Evolutionary conservation across 352 stramenopile genomes (phyloP).

Genomic region (Pythium utonaiense): DNA sequence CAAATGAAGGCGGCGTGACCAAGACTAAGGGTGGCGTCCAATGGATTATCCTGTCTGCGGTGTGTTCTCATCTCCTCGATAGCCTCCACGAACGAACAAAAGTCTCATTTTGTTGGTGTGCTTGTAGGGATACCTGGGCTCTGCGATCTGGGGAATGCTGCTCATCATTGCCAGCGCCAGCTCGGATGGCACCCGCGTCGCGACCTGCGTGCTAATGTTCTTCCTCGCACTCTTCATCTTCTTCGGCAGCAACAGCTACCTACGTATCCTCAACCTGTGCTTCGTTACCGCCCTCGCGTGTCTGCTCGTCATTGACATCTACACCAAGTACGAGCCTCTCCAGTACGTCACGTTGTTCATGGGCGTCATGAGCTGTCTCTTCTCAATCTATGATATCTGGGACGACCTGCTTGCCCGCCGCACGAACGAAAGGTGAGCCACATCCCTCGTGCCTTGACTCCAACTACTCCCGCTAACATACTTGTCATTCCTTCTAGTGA

Average conservation of each 20-base stretch:
- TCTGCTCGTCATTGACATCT: conserved; percentile 64
- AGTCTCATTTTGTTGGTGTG: too few species aligned
- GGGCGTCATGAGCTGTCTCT: conserved; percentile 88
- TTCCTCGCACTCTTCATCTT: conserved; percentile 84
- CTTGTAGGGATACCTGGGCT: conserved; percentile 75
- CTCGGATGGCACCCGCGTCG: conserved; percentile 50
- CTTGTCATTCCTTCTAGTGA: conserved; percentile 32
- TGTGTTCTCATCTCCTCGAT: conserved; percentile 24
- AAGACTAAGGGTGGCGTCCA: conserved; percentile 47
- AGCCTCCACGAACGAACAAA: too few species aligned
- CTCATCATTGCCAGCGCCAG: conserved; percentile 71
- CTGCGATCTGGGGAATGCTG: conserved; percentile 76
- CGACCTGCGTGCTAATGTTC: conserved; percentile 78
- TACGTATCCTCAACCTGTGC: conserved; percentile 74
- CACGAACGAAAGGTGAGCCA: conserved; percentile 65
- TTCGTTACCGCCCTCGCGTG: conserved; percentile 78
- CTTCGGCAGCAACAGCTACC: conserved; percentile 79
- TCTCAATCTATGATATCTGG: conserved; percentile 89
- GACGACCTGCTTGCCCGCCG: conserved; percentile 86
- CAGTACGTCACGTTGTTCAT: conserved; percentile 86
- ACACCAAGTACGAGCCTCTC: conserved; percentile 54
- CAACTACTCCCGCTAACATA: not conserved
- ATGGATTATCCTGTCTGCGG: conserved; percentile 40
- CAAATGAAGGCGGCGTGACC: conserved; percentile 84
- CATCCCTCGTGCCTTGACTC: not conserved